phyloP scores from a whole-genome alignment of 2,329 filamentous ascomycete species.

The Colletotrichum scovillei region DNA sequence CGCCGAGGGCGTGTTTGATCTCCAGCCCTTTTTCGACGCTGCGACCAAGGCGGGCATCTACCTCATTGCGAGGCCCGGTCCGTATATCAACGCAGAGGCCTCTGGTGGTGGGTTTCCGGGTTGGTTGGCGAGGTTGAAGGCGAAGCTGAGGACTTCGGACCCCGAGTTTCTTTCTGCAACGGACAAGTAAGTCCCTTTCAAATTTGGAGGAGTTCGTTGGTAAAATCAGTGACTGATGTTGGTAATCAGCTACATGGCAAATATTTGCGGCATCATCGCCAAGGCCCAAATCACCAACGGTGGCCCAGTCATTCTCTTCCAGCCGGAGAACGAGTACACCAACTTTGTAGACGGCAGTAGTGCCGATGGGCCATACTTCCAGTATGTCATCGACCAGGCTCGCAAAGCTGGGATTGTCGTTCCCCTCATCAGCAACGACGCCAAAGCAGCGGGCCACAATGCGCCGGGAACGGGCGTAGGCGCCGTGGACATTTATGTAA shows the following conservation, averaged over 20 bases:
- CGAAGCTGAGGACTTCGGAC: constrained; percentile 71
- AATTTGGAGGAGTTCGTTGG: neutral
- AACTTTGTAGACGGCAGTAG: constrained; percentile 52
- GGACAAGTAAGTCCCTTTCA: constrained; percentile 62
- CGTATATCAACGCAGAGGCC: constrained; percentile 83
- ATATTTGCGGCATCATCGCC: constrained; percentile 67
- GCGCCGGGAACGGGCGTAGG: constrained; percentile 69
- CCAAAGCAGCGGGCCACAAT: constrained; percentile 68
- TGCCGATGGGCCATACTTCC: constrained; percentile 76
- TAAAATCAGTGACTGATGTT: neutral
- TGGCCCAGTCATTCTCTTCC: constrained; percentile 81
- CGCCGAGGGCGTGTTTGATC: constrained; percentile 77
- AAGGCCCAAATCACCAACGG: constrained; percentile 85
- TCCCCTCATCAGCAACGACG: constrained; percentile 82
- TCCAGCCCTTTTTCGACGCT: constrained; percentile 81
- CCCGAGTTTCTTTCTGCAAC: constrained; percentile 74
- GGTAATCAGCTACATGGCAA: constrained; percentile 64
- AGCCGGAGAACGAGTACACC: constrained; percentile 87
- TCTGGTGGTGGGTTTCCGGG: constrained; percentile 84
- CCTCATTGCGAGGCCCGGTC: constrained; percentile 77
- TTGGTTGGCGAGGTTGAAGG: constrained; percentile 79
- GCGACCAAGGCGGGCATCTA: constrained; percentile 81
- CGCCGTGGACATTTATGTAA: constrained; percentile 53
- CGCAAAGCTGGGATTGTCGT: constrained; percentile 77
- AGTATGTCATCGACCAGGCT: constrained; percentile 76